Conservation (phyloP, 2,329 filamentous ascomycete species). For the Aspergillus sp. region DNA sequence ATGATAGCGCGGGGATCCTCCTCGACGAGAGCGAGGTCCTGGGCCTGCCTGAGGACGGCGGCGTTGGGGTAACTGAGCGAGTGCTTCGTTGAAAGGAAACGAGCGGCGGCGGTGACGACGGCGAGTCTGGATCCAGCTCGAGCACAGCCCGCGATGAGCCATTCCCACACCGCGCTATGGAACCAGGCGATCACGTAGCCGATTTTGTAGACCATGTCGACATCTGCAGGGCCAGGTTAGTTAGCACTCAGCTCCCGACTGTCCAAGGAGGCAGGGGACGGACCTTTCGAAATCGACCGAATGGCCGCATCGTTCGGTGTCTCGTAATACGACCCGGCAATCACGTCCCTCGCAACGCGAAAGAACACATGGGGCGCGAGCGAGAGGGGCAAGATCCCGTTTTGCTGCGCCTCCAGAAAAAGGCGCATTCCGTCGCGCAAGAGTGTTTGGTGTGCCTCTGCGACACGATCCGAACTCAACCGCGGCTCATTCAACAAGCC, state of each 20-base stretch:
- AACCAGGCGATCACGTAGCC: conserved; percentile 6
- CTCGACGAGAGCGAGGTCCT: conserved; percentile 14
- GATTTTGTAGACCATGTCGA: conserved; percentile 18
- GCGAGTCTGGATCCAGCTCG: conserved; percentile 13
- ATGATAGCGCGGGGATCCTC: conserved; percentile 20
- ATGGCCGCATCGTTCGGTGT: conserved; percentile 6
- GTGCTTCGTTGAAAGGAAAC: conserved; percentile 2
- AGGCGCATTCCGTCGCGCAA: not conserved
- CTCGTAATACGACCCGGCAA: conserved; percentile 4
- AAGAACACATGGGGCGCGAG: conserved; percentile 11
- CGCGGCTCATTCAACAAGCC: no score
- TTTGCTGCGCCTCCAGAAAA: not conserved
- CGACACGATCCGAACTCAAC: no score
- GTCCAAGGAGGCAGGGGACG: not conserved
- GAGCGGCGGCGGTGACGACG: conserved; percentile 7
- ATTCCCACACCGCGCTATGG: conserved; percentile 8
- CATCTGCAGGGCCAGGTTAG: conserved; percentile 7
- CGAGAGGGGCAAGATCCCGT: not conserved
- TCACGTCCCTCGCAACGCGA: conserved; percentile 8
- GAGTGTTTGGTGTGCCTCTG: conserved; percentile 1
- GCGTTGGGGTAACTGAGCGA: conserved; percentile 2
- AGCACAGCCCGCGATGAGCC: conserved; percentile 14
- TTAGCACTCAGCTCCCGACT: not conserved
- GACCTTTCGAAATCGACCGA: conserved; percentile 5
- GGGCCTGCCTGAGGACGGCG: conserved; percentile 10